Evolutionary conservation across 805 yeast species (phyloP), one percentile per base, ranked within the genome.

Genomic region (Sugiyamaella americana): DNA sequence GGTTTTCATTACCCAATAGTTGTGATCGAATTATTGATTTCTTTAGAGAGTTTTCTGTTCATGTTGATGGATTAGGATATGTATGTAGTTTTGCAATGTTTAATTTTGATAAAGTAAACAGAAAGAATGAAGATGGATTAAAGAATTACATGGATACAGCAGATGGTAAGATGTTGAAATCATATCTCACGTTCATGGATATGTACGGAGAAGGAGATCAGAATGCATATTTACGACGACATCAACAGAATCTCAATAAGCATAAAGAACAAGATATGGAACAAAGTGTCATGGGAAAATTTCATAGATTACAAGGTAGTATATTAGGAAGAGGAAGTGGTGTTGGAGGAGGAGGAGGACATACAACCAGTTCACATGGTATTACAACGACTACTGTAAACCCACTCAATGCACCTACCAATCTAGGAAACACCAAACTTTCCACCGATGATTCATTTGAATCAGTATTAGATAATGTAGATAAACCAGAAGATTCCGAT

Each of bases 11-110:
- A 22, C 87, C 96, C 2, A 74, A 74, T 43, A 74, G 79, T 21
- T 71, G 91, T 11, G 89, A 84, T 23, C 72, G 78, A 22, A 84
- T 93, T 39, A 77, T 93, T 26, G 98, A 93, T 60, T 93, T 93
- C 59, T 87, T 91, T 63, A 69, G 98, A 47, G 97, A 91, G 49
- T 83, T 78, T 55, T 81, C 95, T 10, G 81, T 88, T 10, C 93
- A 91, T 62, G 87, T 89, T 41, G 97, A 89, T 67, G 98, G 96
- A 0, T 69, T 93, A 36, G 99, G 98, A 0, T 84, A 89, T 59
- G 95, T 93, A 34, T 91, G 98, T 60, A 82, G 87, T 24, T 87
- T 82, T 72, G 98, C 98, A 1, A 86, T 87, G 81, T 93, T 93
- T 66, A 83, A 87, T 54, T 79, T 84, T 51, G 88, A 82, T 51